Conservation (phyloP, 192 early-diverging fungal species). For the Pilobolus umbonatus region DNA sequence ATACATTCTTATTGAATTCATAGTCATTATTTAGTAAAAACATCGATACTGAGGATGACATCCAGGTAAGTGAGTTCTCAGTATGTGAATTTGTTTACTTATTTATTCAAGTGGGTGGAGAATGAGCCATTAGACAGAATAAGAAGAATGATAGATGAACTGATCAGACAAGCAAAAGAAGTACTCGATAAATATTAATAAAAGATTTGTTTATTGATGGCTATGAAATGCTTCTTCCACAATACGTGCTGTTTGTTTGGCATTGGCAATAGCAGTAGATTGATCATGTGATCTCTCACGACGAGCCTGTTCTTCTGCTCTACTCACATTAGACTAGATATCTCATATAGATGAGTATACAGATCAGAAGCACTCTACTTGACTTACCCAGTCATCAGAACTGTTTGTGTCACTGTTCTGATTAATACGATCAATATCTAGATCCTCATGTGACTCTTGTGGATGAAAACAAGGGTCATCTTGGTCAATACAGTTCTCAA, state of each 20-base stretch:
- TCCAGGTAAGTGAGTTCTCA: too few relatives aligned
- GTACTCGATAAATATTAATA: too few relatives aligned
- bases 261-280: not conserved
- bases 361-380: too few relatives aligned
- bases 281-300: not conserved
- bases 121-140: too few relatives aligned
- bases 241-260: conserved; percentile 6
- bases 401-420: not conserved
- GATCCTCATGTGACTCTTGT: not conserved
- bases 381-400: conserved; percentile 5
- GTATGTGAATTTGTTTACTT: too few relatives aligned
- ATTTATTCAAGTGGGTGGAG: too few relatives aligned
- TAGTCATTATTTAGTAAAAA: too few relatives aligned
- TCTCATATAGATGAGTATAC: not conserved
- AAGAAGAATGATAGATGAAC: too few relatives aligned
- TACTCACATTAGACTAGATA: not conserved
- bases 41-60: too few relatives aligned
- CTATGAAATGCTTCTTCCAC: conserved; percentile 6
- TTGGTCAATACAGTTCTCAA: conserved; percentile 6
- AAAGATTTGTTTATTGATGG: too few relatives aligned
- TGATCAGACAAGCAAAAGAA: too few relatives aligned
- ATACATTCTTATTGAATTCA: too few relatives aligned
- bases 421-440: not conserved
- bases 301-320: conserved; percentile 5
- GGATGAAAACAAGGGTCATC: conserved; percentile 2